Base-by-base conservation (phyloP, 1,139 yeast species). In the Chernovozyma aurita region DNA sequence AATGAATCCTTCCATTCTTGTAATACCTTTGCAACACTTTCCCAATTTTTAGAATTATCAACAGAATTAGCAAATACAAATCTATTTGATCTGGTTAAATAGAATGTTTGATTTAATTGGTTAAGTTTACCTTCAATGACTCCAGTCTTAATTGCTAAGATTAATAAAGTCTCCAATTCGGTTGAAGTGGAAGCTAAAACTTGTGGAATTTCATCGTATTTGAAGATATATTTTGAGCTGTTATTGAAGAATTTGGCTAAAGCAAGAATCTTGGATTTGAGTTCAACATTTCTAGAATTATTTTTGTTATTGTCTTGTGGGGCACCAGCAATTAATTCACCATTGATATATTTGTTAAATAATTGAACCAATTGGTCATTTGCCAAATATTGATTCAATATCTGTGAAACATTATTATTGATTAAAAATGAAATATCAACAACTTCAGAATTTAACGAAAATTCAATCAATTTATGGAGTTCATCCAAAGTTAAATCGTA, bases 101-200 rank as follows among this genome's bases (percentile, higher is more conserved):
- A 54, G 51, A 70, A 69, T n/a, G 63, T 55, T 44, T 65, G 61
- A 28, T 64, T 66, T 34, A 69, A 56, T 53, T 70, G 76, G 49
- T 69, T 68, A 47, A 70, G 63, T 48, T 67, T 69, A 38, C 76
- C 76, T 52, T 68, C 74, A 40, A 70, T 51, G 34, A 70, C 68
- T 31, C 69, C 68, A 12, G 65, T 59, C 48, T 67, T 68, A 45
- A 70, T 70, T 30, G 74, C 61, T 46, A 66, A 65, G 28, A 70
- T 65, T 44, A 70, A 57, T 42, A 69, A 59, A 33, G 60, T 52
- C 51, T 70, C 76, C 40, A 70, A 63, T 38, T 65, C 72, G 28
- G 54, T 48, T 24, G 59, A 41, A n/a, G 60, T 49, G n/a, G 55
- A 47, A 13, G 55, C 58, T 37, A 55, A 50, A 13, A 38, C 45